These are phyloP conservation scores for Salix arbutifolia DNA, from an alignment of 345 rosid species.

Conservation along the genomic window DNA sequence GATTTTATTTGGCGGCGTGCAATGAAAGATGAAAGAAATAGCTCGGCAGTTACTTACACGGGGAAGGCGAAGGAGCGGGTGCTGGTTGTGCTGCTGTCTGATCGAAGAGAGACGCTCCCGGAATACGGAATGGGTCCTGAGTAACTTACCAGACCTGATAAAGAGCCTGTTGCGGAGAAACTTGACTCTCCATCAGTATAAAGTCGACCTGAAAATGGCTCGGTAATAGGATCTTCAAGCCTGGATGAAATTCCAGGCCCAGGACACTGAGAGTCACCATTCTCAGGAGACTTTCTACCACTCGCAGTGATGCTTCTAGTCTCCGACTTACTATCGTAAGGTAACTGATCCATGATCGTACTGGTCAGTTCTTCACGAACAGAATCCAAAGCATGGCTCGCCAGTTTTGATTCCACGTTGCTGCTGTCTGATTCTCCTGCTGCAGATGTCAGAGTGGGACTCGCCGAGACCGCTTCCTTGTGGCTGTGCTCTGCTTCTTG, in stretches of 20 bases:
- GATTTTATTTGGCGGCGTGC: not conserved
- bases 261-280: constrained; percentile 9
- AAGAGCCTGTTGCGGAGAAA: constrained; percentile 60
- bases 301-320: constrained; percentile 29
- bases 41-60: constrained; percentile 34
- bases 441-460: not conserved
- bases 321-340: constrained; percentile 21
- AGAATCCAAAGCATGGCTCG: constrained; percentile 2
- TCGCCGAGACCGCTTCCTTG: not conserved
- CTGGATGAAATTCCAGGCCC: constrained; percentile 16
- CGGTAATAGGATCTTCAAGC: constrained; percentile 21
- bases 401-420: constrained; percentile 1
- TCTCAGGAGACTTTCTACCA: constrained; percentile 17
- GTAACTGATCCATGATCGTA: constrained; percentile 9
- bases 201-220: constrained; percentile 26
- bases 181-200: constrained; percentile 55
- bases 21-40: not conserved
- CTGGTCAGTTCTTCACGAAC: not conserved
- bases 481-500: not conserved
- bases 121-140: constrained; percentile 64
- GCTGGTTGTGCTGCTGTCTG: constrained; percentile 91
- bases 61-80: constrained; percentile 95
- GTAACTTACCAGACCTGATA: constrained; percentile 55
- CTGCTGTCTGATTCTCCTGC: constrained; percentile 7
- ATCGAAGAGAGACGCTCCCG: constrained; percentile 76